Conservation (phyloP, 768 basidiomycete species). For the Pulveroboletus ravenelii region DNA sequence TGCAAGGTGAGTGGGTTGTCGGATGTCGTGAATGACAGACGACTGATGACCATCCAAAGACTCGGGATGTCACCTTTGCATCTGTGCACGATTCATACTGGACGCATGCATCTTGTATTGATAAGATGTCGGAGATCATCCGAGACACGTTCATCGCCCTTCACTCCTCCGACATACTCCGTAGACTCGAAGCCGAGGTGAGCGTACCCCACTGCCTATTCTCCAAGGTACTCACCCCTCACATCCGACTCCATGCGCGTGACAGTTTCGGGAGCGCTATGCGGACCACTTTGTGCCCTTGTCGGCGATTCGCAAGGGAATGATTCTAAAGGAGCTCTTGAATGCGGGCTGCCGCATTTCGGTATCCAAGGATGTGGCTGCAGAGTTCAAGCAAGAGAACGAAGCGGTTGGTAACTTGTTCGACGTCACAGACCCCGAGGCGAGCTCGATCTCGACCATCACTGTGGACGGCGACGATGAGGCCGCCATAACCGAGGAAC, state of each 20-base stretch:
- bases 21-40: not conserved
- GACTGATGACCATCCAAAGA: conserved; percentile 37
- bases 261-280: conserved; percentile 74
- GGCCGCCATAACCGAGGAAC: conserved; percentile 1
- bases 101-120: conserved; percentile 88
- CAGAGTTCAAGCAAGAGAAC: conserved; percentile 13
- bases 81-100: conserved; percentile 99
- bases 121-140: conserved; percentile 84
- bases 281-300: conserved; percentile 66
- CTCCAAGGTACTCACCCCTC: not conserved
- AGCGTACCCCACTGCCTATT: conserved; percentile 13
- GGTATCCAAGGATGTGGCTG: conserved; percentile 39
- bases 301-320: conserved; percentile 36
- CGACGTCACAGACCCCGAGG: conserved; percentile 35
- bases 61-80: conserved; percentile 76
- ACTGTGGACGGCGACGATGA: conserved; percentile 2
- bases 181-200: conserved; percentile 70
- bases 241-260: not conserved
- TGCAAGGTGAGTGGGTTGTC: conserved; percentile 56
- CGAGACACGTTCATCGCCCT: conserved; percentile 91
- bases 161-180: conserved; percentile 83
- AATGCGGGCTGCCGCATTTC: conserved; percentile 43
- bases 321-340: conserved; percentile 38
- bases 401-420: conserved; percentile 32
- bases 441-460: conserved; percentile 29